phyloP scores from a whole-genome alignment of 75 land plant genomes.

The Azolla pinnata region DNA sequence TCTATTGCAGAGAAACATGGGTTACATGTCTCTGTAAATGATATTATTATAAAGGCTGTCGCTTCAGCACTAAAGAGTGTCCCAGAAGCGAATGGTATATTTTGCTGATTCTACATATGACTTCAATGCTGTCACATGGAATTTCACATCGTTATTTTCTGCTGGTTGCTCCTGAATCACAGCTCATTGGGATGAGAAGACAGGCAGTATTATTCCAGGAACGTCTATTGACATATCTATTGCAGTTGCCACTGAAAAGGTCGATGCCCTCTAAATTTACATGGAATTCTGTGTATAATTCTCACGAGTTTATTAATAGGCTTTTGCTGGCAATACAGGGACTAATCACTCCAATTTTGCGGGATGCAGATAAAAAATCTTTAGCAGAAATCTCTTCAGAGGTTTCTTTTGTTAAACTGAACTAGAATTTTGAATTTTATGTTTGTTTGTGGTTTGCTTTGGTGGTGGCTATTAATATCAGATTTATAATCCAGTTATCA shows the following conservation, averaged over 20 bases:
- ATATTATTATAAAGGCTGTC: slow-evolving; percentile 82
- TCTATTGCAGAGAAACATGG: slow-evolving; percentile 63
- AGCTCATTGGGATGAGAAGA: slow-evolving; percentile 82
- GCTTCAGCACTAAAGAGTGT: slow-evolving; percentile 77
- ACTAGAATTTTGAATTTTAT: background rate
- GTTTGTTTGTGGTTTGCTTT: background rate
- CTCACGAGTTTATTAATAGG: background rate
- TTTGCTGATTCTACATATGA: too few relatives aligned
- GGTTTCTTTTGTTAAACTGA: slow-evolving; percentile 28
- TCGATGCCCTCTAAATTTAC: slow-evolving; percentile 14
- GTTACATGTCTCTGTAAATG: slow-evolving; percentile 87
- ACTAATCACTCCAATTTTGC: slow-evolving; percentile 90
- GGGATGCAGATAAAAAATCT: slow-evolving; percentile 87
- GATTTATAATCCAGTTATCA: background rate
- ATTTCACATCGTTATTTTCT: too few relatives aligned
- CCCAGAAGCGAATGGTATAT: slow-evolving; percentile 88
- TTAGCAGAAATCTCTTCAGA: slow-evolving; percentile 73
- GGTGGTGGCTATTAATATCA: background rate
- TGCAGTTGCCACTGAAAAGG: slow-evolving; percentile 98
- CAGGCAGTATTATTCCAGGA: slow-evolving; percentile 42
- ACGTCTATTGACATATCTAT: slow-evolving; percentile 81
- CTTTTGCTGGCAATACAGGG: slow-evolving; percentile 45
- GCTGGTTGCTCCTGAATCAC: too few relatives aligned
- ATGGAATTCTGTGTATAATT: background rate
- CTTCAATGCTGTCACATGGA: too few relatives aligned